These are phyloP conservation scores for Spergularia azorica DNA, from an alignment of 179 eudicot genomes.

Conservation along the genomic window DNA sequence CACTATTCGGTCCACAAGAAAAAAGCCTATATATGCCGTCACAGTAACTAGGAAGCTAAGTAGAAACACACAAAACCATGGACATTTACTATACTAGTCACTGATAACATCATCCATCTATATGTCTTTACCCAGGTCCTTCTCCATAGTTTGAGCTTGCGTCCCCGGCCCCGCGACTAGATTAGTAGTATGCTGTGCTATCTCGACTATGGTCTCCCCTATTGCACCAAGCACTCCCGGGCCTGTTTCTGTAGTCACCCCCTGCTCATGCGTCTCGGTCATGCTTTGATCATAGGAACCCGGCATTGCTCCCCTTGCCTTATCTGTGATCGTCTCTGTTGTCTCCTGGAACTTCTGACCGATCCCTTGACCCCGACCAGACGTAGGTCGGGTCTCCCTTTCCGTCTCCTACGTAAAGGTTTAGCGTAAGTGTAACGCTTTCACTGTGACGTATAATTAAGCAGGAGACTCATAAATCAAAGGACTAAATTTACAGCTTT, in stretches of 20 bases:
- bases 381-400: background rate
- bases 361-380: constrained; percentile 16
- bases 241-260: constrained; percentile 25
- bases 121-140: background rate
- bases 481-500: too few relatives aligned
- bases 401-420: background rate
- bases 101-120: background rate
- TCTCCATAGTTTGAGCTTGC: constrained; percentile 9
- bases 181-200: constrained; percentile 60
- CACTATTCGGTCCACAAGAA: too few relatives aligned
- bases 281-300: background rate
- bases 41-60: too few relatives aligned
- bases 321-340: constrained; percentile 11
- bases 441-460: too few relatives aligned
- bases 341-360: constrained; percentile 18
- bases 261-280: constrained; percentile 7
- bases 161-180: constrained; percentile 40
- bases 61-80: too few relatives aligned
- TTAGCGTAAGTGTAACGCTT: too few relatives aligned
- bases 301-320: background rate
- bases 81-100: too few relatives aligned
- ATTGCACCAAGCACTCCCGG: constrained; percentile 54
- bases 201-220: constrained; percentile 74
- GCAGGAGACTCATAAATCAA: too few relatives aligned
- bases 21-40: too few relatives aligned